Percentiles rank a stretch among this genome's conserved stretches.
Conservation (phyloP, 306 rosid species). For the Vicia villosa region DNA sequence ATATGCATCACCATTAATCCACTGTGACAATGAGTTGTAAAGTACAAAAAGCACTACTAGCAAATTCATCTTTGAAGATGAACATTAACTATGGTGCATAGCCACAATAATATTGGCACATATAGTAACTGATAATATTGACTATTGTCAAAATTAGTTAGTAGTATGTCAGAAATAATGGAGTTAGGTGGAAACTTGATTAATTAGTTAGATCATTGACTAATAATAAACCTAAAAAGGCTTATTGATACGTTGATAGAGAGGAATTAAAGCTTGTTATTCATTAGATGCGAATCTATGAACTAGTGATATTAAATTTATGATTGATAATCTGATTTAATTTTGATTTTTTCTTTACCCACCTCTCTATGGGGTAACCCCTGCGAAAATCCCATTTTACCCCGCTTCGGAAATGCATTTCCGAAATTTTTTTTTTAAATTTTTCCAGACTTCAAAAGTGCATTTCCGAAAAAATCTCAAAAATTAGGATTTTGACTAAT, state of each 20-base stretch:
- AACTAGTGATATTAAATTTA: slow-evolving; percentile 24
- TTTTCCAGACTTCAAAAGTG: no score
- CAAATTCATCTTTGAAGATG: background rate
- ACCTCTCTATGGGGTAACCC: no score
- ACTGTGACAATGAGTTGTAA: slow-evolving; percentile 27
- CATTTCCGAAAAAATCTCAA: no score
- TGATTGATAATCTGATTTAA: background rate
- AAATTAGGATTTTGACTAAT: no score
- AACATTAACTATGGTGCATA: background rate
- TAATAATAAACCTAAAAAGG: slow-evolving; percentile 42
- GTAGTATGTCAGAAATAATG: slow-evolving; percentile 8
- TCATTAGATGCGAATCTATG: slow-evolving; percentile 28
- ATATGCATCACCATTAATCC: background rate
- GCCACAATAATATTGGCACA: background rate
- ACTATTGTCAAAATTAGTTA: slow-evolving; percentile 34
- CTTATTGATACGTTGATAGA: slow-evolving; percentile 27
- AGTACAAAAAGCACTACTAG: background rate
- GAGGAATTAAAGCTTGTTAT: background rate
- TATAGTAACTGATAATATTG: background rate
- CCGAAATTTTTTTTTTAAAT: no score
- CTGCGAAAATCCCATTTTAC: no score
- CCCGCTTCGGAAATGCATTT: no score
- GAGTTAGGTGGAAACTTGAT: slow-evolving; percentile 33
- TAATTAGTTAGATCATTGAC: slow-evolving; percentile 38
- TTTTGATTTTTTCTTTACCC: no score